Evolutionary conservation across 2,329 filamentous ascomycete species (phyloP).

Genomic region (Penicillium psychrosexuale): DNA sequence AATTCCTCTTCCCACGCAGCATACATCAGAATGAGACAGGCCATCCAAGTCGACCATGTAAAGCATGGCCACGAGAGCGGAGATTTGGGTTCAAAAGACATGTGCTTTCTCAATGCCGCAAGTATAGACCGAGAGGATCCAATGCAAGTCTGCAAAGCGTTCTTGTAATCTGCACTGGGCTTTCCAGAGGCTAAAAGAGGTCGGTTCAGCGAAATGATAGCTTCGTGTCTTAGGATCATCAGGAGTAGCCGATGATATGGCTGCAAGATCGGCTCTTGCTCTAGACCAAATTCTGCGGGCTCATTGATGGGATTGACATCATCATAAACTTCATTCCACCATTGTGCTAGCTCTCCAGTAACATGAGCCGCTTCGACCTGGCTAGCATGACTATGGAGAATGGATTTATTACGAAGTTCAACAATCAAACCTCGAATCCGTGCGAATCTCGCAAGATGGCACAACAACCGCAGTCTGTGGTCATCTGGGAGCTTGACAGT

Average conservation of each 20-base stretch:
- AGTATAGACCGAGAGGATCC: constrained; percentile 51
- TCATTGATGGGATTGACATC: constrained; percentile 43
- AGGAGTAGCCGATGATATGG: constrained; percentile 45
- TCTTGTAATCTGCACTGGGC: constrained; percentile 46
- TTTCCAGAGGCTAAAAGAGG: constrained; percentile 49
- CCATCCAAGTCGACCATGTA: constrained; percentile 55
- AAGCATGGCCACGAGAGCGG: constrained; percentile 52
- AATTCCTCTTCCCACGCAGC: constrained; percentile 50
- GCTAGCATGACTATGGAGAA: constrained; percentile 46
- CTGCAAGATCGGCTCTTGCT: constrained; percentile 17
- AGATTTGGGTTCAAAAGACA: constrained; percentile 12
- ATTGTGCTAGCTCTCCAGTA: constrained; percentile 50
- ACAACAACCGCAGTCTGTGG: constrained; percentile 38
- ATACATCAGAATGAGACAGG: constrained; percentile 51
- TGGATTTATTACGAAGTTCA: constrained; percentile 53
- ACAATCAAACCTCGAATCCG: constrained; percentile 51
- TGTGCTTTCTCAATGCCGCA: constrained; percentile 37
- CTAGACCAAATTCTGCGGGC: background rate
- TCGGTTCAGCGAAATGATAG: constrained; percentile 51
- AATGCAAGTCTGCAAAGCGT: constrained; percentile 52
- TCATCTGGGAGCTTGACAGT: background rate
- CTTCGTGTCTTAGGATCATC: constrained; percentile 49
- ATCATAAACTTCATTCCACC: constrained; percentile 55
- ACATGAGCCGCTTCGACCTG: constrained; percentile 46
- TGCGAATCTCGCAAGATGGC: constrained; percentile 48